phyloP scores from a whole-genome alignment of 1,284 basidiomycete species.

The Lentinula novae-zelandiae region DNA sequence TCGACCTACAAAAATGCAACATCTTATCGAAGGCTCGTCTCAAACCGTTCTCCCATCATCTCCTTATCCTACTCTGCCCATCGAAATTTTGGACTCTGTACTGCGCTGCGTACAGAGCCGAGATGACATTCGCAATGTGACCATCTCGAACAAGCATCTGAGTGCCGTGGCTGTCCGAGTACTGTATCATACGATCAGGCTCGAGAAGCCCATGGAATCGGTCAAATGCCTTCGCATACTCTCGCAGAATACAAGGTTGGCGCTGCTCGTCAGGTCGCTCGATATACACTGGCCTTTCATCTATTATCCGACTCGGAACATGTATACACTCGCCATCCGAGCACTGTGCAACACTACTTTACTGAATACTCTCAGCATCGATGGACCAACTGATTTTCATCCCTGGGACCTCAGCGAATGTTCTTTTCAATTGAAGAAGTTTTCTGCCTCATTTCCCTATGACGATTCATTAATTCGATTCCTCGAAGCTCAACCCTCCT shows the following conservation, averaged over 20 bases:
- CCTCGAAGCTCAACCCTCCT: conserved; percentile 43
- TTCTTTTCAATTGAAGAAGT: conserved; percentile 37
- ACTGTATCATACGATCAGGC: conserved; percentile 43
- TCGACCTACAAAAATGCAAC: not conserved
- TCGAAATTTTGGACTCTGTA: conserved; percentile 48
- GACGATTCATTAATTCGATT: conserved; percentile 45
- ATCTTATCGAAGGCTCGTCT: not conserved
- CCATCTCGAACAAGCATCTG: conserved; percentile 33
- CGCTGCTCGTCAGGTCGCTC: conserved; percentile 39
- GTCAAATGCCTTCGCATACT: conserved; percentile 39
- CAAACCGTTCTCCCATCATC: not conserved
- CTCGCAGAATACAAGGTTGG: conserved; percentile 27
- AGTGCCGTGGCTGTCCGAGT: conserved; percentile 35
- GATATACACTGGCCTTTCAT: conserved; percentile 37
- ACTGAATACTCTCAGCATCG: conserved; percentile 44
- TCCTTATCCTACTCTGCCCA: conserved; percentile 34
- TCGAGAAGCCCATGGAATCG: conserved; percentile 22
- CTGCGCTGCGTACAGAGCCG: conserved; percentile 29
- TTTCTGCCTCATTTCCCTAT: conserved; percentile 52
- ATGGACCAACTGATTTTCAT: conserved; percentile 33
- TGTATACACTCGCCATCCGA: conserved; percentile 44
- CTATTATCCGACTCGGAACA: conserved; percentile 33
- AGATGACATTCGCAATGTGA: conserved; percentile 22
- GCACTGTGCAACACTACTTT: conserved; percentile 34
- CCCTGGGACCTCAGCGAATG: conserved; percentile 44